Percentiles rank a stretch among this genome's conserved stretches.
Evolutionary conservation across 176 grass and related monocot species (phyloP).

Genomic region (Triticum urartu): DNA sequence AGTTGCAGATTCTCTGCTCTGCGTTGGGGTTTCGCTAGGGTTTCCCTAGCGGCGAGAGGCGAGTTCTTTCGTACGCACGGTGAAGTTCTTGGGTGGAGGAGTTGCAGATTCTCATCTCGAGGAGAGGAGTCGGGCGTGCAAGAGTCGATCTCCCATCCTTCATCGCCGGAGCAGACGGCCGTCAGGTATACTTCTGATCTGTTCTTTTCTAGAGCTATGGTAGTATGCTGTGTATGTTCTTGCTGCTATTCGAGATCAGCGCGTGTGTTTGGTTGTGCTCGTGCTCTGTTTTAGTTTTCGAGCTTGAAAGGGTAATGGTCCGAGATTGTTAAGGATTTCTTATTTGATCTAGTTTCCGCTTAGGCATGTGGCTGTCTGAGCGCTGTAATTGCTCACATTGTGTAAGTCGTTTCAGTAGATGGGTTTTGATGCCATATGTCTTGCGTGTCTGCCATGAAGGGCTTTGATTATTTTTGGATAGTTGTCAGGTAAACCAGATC

Average conservation of each 20-base stretch:
- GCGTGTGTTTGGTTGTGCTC: too few relatives aligned
- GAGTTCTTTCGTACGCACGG: too few relatives aligned
- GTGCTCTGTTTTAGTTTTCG: neutral
- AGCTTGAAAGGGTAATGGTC: too few relatives aligned
- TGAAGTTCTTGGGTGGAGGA: too few relatives aligned
- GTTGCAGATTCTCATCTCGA: too few relatives aligned
- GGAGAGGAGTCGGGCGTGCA: neutral
- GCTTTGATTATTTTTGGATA: neutral
- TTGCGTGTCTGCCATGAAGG: too few relatives aligned
- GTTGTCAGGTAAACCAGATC: too few relatives aligned
- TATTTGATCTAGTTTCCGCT: neutral
- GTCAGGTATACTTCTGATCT: neutral
- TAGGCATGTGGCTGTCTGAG: neutral
- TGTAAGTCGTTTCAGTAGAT: neutral
- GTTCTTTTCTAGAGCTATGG: neutral
- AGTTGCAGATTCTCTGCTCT: too few relatives aligned
- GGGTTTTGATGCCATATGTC: too few relatives aligned
- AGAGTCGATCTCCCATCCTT: neutral
- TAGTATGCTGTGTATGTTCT: neutral
- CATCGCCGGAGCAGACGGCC: neutral
- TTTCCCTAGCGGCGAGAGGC: neutral
- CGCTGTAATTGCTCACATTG: neutral
- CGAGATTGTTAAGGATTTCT: neutral
- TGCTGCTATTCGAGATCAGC: neutral
- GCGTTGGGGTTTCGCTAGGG: too few relatives aligned